These are phyloP conservation scores for Diaporthe batatas DNA, from an alignment of 2,329 filamentous ascomycete genomes.

Conservation along the genomic window DNA sequence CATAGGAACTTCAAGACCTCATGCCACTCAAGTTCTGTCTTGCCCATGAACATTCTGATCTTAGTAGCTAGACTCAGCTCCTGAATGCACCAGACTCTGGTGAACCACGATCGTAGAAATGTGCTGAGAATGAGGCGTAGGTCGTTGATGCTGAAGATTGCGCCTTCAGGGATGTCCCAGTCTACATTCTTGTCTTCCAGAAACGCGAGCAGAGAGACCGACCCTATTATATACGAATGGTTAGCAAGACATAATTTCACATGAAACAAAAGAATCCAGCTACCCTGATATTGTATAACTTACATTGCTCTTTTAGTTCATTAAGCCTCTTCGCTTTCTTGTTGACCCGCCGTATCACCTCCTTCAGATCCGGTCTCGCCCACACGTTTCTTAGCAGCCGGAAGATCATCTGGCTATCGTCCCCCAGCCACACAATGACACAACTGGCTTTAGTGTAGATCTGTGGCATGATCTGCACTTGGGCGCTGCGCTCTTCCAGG, in stretches of 20 bases:
- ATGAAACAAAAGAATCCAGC: not conserved
- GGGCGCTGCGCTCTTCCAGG: slow-evolving; percentile 32
- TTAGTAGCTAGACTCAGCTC: slow-evolving; percentile 16
- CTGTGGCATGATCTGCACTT: slow-evolving; percentile 36
- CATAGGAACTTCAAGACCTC: slow-evolving; percentile 31
- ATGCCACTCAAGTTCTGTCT: slow-evolving; percentile 34
- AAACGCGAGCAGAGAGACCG: slow-evolving; percentile 9
- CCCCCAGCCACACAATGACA: slow-evolving; percentile 35
- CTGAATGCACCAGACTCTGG: slow-evolving; percentile 30
- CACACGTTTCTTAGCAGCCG: slow-evolving; percentile 13
- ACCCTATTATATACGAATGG: not conserved
- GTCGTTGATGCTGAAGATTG: slow-evolving; percentile 22
- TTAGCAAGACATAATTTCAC: not conserved
- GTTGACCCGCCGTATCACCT: slow-evolving; percentile 21
- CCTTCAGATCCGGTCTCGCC: not conserved
- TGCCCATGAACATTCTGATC: slow-evolving; percentile 33
- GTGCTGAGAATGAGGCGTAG: slow-evolving; percentile 28
- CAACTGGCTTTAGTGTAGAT: slow-evolving; percentile 27
- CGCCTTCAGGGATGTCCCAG: slow-evolving; percentile 14
- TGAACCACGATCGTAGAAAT: slow-evolving; percentile 30
- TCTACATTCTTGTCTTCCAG: slow-evolving; percentile 1
- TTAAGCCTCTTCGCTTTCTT: slow-evolving; percentile 17
- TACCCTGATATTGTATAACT: not conserved
- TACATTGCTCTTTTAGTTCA: slow-evolving; percentile 24
- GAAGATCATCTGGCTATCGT: slow-evolving; percentile 28